Base-by-base conservation (phyloP, 1,139 yeast species). In the Taphrina wiesneri region DNA sequence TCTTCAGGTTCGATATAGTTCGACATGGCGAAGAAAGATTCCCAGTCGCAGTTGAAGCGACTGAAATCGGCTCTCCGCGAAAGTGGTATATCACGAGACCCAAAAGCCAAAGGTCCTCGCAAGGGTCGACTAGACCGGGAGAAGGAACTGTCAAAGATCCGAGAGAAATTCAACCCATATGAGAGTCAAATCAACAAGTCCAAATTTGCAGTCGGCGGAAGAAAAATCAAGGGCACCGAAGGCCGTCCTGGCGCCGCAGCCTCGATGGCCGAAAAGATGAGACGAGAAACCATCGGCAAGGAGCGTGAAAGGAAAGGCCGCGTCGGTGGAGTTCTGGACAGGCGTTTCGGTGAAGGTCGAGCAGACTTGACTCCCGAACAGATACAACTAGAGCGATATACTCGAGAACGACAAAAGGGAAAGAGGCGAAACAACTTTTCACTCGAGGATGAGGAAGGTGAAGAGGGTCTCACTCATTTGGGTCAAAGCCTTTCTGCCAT, bases 341-440 rank as follows among this genome's bases (percentile, higher is more conserved):
- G 90, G 72, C 85, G 99, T 77, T 93, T 95, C 76, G 99, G 99
- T 75, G 99, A 93, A 74, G 83, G 85, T 72, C 86, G 90, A 76
- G 79, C 83, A 41, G 78, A 82, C 60, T 74, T 95, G 80, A 84
- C 87, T 23, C 86, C 86, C 15, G 99, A 95, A 76, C 97, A 93
- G 73, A 90, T 88, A 75, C 92, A 92, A 97, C 83, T 93, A 77
- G 96, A 88, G 73, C 86, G 99, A 78, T 95, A 90, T 78, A 89
- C 97, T 1, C 83, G 86, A 68, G 99, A 93, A 79, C 83, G 90
- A 75, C 95, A 89, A 75, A 74, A 80, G 28, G 21, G 63, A 66
- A 53, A 67, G 68, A 51, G 52, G 26, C 56, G 64, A 3, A 65
- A 26, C 53, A 57, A 75, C 85, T 66, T 92, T 86, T 75, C 86